Conservation (phyloP, 768 basidiomycete genomes). For the Leccinum imitatum region DNA sequence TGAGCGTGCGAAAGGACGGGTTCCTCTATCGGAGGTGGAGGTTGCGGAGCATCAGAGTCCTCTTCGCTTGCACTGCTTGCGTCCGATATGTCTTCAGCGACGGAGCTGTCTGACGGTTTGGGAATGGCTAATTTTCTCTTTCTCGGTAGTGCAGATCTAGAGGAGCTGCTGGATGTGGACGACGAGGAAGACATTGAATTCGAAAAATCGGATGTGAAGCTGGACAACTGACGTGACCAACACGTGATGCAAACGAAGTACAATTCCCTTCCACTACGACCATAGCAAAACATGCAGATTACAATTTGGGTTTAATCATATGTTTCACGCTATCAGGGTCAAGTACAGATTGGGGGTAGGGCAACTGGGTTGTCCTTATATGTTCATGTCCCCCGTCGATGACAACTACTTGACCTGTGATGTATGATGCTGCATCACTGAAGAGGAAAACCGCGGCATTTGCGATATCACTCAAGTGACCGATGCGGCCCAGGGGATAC, state of each 20-base stretch:
- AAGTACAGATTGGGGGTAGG: conserved; percentile 67
- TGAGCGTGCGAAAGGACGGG: conserved; percentile 69
- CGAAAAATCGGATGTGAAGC: background rate
- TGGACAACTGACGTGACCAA: background rate
- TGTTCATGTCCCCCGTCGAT: conserved; percentile 70
- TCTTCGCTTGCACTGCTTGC: conserved; percentile 9
- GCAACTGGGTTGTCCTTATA: conserved; percentile 45
- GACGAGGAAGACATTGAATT: conserved; percentile 16
- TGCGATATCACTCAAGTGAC: conserved; percentile 62
- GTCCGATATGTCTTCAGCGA: conserved; percentile 29
- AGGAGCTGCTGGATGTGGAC: conserved; percentile 34
- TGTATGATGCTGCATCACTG: conserved; percentile 73
- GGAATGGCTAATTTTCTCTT: conserved; percentile 26
- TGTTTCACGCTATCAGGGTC: conserved; percentile 52
- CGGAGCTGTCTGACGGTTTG: conserved; percentile 18
- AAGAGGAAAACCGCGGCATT: conserved; percentile 79
- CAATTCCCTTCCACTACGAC: background rate
- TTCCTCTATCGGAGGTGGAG: conserved; percentile 5
- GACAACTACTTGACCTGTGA: conserved; percentile 70
- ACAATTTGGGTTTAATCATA: conserved; percentile 50
- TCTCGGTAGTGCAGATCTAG: conserved; percentile 12
- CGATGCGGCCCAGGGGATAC: conserved; percentile 50
- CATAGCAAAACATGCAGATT: background rate
- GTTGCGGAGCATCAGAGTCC: conserved; percentile 6
- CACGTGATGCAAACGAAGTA: conserved; percentile 12